Percentiles rank a stretch among this genome's conserved stretches.
phyloP scores from a whole-genome alignment of 2,329 filamentous ascomycete species.

The Herpotrichia juniperi region DNA sequence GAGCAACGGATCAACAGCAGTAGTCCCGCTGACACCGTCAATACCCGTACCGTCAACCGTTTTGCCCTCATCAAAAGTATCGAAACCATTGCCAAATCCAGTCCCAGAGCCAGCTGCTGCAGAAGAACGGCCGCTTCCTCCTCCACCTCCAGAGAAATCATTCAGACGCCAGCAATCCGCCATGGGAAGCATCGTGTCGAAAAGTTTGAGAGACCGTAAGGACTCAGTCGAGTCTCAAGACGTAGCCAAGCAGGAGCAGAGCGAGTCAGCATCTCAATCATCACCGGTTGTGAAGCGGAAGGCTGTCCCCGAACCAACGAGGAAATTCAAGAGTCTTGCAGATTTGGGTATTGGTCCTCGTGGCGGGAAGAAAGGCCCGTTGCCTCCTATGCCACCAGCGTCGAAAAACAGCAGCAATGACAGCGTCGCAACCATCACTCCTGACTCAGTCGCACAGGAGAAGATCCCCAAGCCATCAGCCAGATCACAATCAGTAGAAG shows the following conservation, averaged over 20 bases:
- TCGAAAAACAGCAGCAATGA: constrained; percentile 1
- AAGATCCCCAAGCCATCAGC: neutral
- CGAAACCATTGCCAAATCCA: neutral
- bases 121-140: constrained; percentile 32
- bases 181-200: neutral
- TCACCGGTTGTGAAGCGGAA: constrained; percentile 32
- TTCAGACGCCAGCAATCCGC: constrained; percentile 21
- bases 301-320: constrained; percentile 22
- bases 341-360: constrained; percentile 36
- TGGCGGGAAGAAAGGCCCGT: constrained; percentile 30
- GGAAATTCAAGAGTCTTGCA: constrained; percentile 36
- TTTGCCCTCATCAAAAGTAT: constrained; percentile 9
- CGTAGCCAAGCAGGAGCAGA: neutral
- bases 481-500: neutral
- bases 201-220: constrained; percentile 16
- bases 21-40: constrained; percentile 31
- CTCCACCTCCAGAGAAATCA: constrained; percentile 43
- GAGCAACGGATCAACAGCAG: constrained; percentile 48
- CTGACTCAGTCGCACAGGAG: neutral
- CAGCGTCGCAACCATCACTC: neutral
- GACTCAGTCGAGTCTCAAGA: constrained; percentile 33
- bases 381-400: constrained; percentile 15
- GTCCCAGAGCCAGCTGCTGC: neutral
- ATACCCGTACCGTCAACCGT: constrained; percentile 9
- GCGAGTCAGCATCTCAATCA: neutral